Percentiles rank a stretch among this genome's conserved stretches.
These are phyloP conservation scores for Curvularia hawaiiensis DNA, from an alignment of 2,329 filamentous ascomycete species.

Conservation along the genomic window DNA sequence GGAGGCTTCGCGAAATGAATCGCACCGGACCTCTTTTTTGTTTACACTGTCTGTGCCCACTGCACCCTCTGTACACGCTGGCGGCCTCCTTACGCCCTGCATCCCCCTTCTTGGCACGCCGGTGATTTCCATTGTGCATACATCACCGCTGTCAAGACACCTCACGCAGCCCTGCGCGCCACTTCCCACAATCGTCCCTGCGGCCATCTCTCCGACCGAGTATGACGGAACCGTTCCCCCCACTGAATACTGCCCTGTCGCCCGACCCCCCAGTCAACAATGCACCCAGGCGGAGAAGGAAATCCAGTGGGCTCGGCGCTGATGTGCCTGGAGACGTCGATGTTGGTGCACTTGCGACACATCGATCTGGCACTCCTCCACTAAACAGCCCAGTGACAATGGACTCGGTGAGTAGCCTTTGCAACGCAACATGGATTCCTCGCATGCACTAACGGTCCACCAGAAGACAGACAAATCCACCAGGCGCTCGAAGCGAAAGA, in stretches of 20 bases:
- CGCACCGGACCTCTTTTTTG: constrained; percentile 2
- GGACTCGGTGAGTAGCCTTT: constrained; percentile 28
- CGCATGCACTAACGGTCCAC: constrained; percentile 8
- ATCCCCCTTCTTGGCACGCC: neutral
- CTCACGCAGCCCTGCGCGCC: neutral
- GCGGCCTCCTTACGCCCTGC: neutral
- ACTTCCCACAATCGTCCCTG: neutral
- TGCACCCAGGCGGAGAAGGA: constrained; percentile 44
- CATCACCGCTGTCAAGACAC: neutral
- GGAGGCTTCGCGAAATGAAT: constrained; percentile 14
- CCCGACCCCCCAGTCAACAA: constrained; percentile 22
- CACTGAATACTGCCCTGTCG: constrained; percentile 30
- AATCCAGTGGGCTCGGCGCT: constrained; percentile 56
- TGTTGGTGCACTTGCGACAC: constrained; percentile 57
- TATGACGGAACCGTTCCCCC: constrained; percentile 44
- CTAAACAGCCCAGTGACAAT: constrained; percentile 19
- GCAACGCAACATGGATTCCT: neutral
- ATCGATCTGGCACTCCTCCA: constrained; percentile 31
- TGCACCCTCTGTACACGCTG: neutral
- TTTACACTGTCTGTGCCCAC: neutral
- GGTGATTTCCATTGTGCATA: neutral
- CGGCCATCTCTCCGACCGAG: neutral
- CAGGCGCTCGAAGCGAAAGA: constrained; percentile 54
- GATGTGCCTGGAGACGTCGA: constrained; percentile 54
- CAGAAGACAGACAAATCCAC: constrained; percentile 31